Evolutionary conservation across 805 yeast species (phyloP).

Genomic region (Cephaloascus fragrans): DNA sequence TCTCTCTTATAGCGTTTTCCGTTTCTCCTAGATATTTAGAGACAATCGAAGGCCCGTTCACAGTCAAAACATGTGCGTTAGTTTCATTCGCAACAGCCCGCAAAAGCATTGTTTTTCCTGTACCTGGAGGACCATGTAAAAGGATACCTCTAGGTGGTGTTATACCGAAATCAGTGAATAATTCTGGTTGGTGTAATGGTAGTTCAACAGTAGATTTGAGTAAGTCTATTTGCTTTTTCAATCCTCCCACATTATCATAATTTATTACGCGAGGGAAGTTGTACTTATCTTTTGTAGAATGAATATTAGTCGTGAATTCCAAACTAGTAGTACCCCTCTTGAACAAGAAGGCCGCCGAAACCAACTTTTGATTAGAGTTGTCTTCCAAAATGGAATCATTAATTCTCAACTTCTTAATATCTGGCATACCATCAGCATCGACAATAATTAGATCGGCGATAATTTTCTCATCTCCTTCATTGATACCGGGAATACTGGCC

Average conservation of each 20-base stretch:
- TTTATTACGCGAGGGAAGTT: conserved; percentile 29
- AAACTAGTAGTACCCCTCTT: conserved; percentile 16
- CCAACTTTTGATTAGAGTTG: conserved; percentile 12
- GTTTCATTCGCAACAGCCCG: conserved; percentile 72
- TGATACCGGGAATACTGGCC: conserved; percentile 7
- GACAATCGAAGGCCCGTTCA: conserved; percentile 87
- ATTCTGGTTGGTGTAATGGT: conserved; percentile 68
- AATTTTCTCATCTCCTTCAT: conserved; percentile 9
- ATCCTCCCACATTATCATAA: conserved; percentile 70
- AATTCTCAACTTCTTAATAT: conserved; percentile 25
- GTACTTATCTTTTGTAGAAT: conserved; percentile 25
- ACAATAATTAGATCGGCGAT: conserved; percentile 13
- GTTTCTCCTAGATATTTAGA: conserved; percentile 94
- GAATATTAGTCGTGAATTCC: conserved; percentile 1
- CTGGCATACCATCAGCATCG: conserved; percentile 25
- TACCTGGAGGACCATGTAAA: conserved; percentile 94
- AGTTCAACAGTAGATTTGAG: conserved; percentile 63
- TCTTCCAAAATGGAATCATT: conserved; percentile 9
- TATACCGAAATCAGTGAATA: conserved; percentile 79
- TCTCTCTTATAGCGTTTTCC: conserved; percentile 71
- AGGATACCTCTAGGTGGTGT: conserved; percentile 91
- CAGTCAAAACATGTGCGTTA: conserved; percentile 75
- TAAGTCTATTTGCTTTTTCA: conserved; percentile 48
- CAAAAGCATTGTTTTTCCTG: conserved; percentile 87
- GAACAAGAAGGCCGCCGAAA: conserved; percentile 40